phyloP scores from a whole-genome alignment of 179 eudicot genomes.

The Beta lomatogona region DNA sequence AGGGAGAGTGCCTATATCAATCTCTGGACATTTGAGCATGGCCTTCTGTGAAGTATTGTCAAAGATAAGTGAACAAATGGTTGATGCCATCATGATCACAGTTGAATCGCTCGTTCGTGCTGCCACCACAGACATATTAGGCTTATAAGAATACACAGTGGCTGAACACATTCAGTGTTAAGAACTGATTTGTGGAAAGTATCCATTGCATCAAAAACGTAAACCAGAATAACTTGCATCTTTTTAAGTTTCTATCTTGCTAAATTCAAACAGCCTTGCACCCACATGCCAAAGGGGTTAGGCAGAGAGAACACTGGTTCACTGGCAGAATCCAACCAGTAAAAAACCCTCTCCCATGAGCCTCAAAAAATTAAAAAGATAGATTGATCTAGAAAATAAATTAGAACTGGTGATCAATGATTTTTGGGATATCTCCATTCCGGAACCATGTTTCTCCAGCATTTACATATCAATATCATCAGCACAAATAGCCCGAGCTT shows the following conservation, averaged over 20 bases:
- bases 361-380: too few relatives aligned
- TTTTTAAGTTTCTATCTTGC: neutral
- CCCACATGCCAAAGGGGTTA: neutral
- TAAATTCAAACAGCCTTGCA: neutral
- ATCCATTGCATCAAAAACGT: neutral
- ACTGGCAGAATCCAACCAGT: neutral
- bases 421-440: too few relatives aligned
- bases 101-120: slow-evolving; percentile 52
- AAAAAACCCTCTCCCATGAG: neutral
- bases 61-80: slow-evolving; percentile 76
- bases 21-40: slow-evolving; percentile 54
- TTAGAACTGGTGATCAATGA: too few relatives aligned
- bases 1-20: slow-evolving; percentile 41
- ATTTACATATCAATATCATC: too few relatives aligned
- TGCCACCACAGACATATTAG: slow-evolving; percentile 27
- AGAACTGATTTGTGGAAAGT: neutral
- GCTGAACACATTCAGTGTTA: neutral
- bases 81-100: slow-evolving; percentile 83
- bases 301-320: neutral
- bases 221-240: neutral
- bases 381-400: too few relatives aligned
- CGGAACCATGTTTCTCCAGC: too few relatives aligned
- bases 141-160: neutral
- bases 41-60: slow-evolving; percentile 68
- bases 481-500: too few relatives aligned